Percentiles rank a stretch among this genome's conserved stretches.
phyloP scores from a whole-genome alignment of 1,284 basidiomycete genomes.

The Ustilago esculenta region DNA sequence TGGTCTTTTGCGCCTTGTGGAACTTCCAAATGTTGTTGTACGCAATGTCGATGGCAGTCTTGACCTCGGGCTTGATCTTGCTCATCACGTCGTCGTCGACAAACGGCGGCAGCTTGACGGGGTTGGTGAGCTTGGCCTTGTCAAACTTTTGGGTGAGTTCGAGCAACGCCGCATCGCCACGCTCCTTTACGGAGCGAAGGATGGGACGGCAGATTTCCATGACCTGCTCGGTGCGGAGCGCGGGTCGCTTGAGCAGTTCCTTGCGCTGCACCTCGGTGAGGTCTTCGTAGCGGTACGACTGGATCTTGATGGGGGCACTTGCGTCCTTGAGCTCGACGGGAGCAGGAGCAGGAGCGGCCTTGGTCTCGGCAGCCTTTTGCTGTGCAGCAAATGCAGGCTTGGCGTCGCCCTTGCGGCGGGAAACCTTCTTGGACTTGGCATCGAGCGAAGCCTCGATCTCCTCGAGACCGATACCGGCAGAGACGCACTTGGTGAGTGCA shows the following conservation, averaged over 20 bases:
- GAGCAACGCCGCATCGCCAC: conserved; percentile 87
- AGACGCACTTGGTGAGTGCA: conserved; percentile 84
- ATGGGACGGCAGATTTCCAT: conserved; percentile 94
- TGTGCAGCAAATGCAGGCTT: conserved; percentile 82
- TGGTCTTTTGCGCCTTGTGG: conserved; percentile 66
- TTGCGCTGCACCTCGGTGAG: conserved; percentile 73
- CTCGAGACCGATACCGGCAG: conserved; percentile 81
- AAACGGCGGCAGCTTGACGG: conserved; percentile 58
- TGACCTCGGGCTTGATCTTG: conserved; percentile 69
- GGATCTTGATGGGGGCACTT: conserved; percentile 69
- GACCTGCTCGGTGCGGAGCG: conserved; percentile 92
- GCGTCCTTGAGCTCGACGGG: conserved; percentile 59
- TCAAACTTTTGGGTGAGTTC: conserved; percentile 95
- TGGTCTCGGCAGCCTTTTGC: conserved; percentile 53
- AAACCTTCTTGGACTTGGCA: conserved; percentile 85
- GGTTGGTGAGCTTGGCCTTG: conserved; percentile 75
- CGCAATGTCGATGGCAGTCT: conserved; percentile 86
- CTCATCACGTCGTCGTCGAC: conserved; percentile 70
- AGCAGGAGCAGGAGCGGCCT: conserved; percentile 37
- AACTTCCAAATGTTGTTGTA: conserved; percentile 82
- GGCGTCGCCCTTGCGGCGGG: conserved; percentile 88
- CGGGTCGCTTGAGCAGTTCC: conserved; percentile 84
- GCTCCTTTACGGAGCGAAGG: conserved; percentile 82
- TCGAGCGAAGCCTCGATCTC: conserved; percentile 89
- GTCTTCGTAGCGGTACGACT: conserved; percentile 52